Base-by-base conservation (phyloP, 169 alveolate species). In the Plasmodium adleri region DNA sequence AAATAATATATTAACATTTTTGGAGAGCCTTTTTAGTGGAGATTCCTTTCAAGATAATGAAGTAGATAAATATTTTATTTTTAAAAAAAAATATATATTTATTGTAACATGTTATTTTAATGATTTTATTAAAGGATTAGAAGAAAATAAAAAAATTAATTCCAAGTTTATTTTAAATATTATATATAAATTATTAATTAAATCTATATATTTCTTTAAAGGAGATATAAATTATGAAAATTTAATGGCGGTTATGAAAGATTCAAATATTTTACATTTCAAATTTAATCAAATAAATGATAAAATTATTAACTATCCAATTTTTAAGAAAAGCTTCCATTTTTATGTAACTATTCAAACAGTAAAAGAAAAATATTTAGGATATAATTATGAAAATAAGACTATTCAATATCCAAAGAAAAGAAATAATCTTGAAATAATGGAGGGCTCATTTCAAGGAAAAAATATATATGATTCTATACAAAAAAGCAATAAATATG, bases 31-130 rank as follows among this genome's bases (percentile, higher is more conserved):
- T 8, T 86, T 86, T 72, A 72, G 87, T 86, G 92, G 88, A 0
- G 92, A 86, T 45, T 32, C 92, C 9, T 86, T 86, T 54, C 72
- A 59, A 72, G 20, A 72, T 71, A 54, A 72, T 32, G 88, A 72
- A 86, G 92, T 86, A 15, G 92, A 86, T 47, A 86, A 60, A 72
- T 71, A 59, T 64, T 86, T 86, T 62, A 86, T 86, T 8, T 86
- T 86, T 71, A 86, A 72, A 22, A 70, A 70, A 62, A 86, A 86
- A 45, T 86, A 86, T 50, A 32, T 86, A 58, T 28, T 45, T 86
- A 86, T 86, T 28, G 45, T 86, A n/a, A 24, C 70, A 0, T 62
- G 70, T 4, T 86, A 71, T 73, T 86, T 86, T 73, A 72, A 43
- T 56, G 22, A 70, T 59, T 72, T 86, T 60, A 66, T 86, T 71